Base-by-base conservation (phyloP, 495 filamentous ascomycete species). In the Choiromyces venosus region DNA sequence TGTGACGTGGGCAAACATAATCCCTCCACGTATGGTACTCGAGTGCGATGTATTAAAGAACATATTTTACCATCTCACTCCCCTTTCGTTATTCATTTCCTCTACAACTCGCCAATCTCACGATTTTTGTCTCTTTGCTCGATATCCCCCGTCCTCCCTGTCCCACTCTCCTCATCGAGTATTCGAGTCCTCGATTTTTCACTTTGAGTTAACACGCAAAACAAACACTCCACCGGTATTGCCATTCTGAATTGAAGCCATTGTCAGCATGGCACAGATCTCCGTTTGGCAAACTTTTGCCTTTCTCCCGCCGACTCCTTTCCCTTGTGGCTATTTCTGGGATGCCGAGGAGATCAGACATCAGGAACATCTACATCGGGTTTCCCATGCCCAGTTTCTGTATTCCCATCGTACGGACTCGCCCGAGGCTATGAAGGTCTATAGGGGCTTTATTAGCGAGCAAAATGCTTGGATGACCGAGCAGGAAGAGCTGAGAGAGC, bases 341-440 rank as follows among this genome's bases (percentile, higher is more conserved):
- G 74, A 77, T 18, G 40, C 64, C 37, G 75, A 77, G 33, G 75
- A 77, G 29, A 19, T 77, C 44, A 74, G 75, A 61, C 70, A 77
- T 46, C 75, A 77, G 35, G 75, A 77, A 21, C 69, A 77, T 38
- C 46, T 77, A n/a, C 69, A 77, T 38, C 74, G 74, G 36, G 74
- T 77, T 46, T 77, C 74, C 18, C 75, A 77, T 42, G 75, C 75
- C 35, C 75, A 77, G 42, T 36, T 66, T 67, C 75, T 77, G n/a
- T 77, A 77, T 67, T 64, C 33, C n/a, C 69, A 77, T 66, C 70
- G 75, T 33, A 67, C 66, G 42, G 74, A 77, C 40, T 77, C 75
- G 4, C 37, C n/a, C 40, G 75, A 77, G 67, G 74, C 75, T 29
- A 70, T 70, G 18, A 69, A 39, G 29, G 69, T 77, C n/a, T 77